phyloP scores from a whole-genome alignment of 352 stramenopile species.

The Pythium graminicola region DNA sequence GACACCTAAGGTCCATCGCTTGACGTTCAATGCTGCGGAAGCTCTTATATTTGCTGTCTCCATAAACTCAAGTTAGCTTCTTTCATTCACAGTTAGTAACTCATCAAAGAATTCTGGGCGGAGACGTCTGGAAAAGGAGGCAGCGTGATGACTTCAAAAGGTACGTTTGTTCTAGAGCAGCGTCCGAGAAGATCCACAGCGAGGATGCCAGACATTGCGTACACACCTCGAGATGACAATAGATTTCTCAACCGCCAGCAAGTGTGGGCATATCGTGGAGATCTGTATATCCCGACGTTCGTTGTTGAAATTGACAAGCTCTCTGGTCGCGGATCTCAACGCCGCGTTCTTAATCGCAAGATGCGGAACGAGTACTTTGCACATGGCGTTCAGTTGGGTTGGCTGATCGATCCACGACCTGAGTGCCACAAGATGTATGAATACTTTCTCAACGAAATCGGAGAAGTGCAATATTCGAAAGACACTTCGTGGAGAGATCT shows the following conservation, averaged over 20 bases:
- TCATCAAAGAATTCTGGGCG: no score
- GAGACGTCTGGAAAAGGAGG: neutral
- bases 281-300: constrained; percentile 8
- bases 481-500: constrained; percentile 13
- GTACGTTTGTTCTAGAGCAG: constrained; percentile 17
- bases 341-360: constrained; percentile 6
- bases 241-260: neutral
- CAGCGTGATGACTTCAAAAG: neutral
- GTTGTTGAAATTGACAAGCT: constrained; percentile 18
- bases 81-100: no score
- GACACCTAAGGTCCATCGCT: no score
- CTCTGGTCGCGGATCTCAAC: constrained; percentile 8
- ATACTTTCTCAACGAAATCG: constrained; percentile 10
- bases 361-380: constrained; percentile 12
- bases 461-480: constrained; percentile 4
- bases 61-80: no score
- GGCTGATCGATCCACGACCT: constrained; percentile 14
- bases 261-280: constrained; percentile 14
- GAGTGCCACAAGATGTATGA: constrained; percentile 10
- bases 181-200: constrained; percentile 7
- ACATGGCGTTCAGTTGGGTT: constrained; percentile 13
- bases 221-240: constrained; percentile 11
- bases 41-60: no score
- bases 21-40: no score
- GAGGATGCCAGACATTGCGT: constrained; percentile 14